Conservation (phyloP, 2,329 filamentous ascomycete species). For the Nakataea oryzae region DNA sequence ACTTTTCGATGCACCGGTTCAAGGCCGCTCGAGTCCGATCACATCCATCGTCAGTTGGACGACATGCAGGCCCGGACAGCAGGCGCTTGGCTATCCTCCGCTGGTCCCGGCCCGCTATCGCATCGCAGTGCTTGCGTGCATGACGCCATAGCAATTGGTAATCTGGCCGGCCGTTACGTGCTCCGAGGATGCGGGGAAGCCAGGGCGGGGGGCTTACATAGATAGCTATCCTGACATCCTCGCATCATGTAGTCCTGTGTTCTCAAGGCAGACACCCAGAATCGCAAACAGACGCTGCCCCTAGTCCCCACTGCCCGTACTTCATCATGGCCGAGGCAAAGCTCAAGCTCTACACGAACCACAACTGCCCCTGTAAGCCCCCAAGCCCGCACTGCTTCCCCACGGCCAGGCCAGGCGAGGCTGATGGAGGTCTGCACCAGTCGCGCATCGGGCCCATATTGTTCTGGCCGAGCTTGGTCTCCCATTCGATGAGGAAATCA, state of each 20-base stretch:
- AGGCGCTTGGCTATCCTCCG: no score
- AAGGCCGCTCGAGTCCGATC: no score
- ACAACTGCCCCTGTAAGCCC: slow-evolving; percentile 12
- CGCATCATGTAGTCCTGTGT: background rate
- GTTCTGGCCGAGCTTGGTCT: slow-evolving; percentile 55
- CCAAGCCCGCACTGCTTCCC: background rate
- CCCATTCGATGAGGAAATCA: slow-evolving; percentile 58
- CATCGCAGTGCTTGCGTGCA: no score
- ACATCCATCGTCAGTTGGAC: no score
- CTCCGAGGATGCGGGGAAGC: no score
- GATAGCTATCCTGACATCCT: no score
- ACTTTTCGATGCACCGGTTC: no score
- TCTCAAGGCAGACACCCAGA: background rate
- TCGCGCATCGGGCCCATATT: slow-evolving; percentile 68
- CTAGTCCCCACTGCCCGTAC: background rate
- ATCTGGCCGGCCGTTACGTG: background rate
- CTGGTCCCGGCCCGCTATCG: no score
- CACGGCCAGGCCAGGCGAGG: background rate
- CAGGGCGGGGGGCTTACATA: background rate
- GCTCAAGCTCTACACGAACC: slow-evolving; percentile 13
- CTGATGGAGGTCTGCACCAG: slow-evolving; percentile 17
- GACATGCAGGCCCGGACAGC: no score
- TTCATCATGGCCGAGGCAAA: slow-evolving; percentile 3
- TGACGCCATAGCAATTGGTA: background rate
- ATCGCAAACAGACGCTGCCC: background rate